A percentile compares a stretch with the other conserved stretches of the same genome.
Conservation (phyloP, 345 rosid species). For the Syzygium aromaticum region DNA sequence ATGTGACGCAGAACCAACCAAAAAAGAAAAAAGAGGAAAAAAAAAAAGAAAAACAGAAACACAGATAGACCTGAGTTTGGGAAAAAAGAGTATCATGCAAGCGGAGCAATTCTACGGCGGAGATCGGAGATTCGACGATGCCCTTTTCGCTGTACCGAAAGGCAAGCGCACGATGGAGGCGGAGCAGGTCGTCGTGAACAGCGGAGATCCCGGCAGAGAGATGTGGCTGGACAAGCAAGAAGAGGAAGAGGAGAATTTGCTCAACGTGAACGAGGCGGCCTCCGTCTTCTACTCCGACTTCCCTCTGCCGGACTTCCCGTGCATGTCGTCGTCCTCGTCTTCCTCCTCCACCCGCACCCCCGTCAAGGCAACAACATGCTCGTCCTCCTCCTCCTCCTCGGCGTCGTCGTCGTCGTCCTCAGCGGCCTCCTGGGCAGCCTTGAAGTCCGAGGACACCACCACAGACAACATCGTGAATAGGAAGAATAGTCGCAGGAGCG, state of each 20-base stretch:
- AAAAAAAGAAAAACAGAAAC: background rate
- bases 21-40: background rate
- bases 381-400: constrained; percentile 41
- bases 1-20: background rate
- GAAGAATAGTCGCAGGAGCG: background rate
- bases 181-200: constrained; percentile 39
- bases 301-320: constrained; percentile 78
- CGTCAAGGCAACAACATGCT: constrained; percentile 35
- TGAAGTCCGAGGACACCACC: constrained; percentile 50
- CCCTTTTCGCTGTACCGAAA: background rate
- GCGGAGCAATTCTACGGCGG: background rate
- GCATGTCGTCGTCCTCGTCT: constrained; percentile 97
- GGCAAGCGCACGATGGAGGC: background rate
- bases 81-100: background rate
- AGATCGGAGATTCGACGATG: background rate
- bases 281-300: constrained; percentile 57
- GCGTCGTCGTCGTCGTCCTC: constrained; percentile 68
- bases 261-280: constrained; percentile 35
- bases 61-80: background rate
- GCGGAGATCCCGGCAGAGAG: constrained; percentile 13
- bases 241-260: constrained; percentile 26
- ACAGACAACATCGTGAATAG: constrained; percentile 15
- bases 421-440: constrained; percentile 73
- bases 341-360: constrained; percentile 80
- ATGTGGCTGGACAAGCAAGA: background rate